phyloP scores from a whole-genome alignment of 768 basidiomycete genomes.

The Mrakia blollopis region DNA sequence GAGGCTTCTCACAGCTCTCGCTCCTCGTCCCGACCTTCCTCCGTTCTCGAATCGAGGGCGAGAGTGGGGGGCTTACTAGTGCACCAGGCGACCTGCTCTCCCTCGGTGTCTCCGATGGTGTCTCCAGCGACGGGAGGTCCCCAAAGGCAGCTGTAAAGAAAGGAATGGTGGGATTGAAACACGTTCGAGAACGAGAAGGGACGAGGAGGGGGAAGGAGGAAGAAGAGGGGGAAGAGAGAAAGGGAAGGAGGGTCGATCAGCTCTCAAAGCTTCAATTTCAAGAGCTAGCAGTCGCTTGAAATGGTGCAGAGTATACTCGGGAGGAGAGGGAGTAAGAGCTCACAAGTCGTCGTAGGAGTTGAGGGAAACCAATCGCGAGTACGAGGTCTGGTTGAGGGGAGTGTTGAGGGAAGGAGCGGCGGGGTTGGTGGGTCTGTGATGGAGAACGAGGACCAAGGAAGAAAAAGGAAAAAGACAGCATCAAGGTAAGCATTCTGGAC shows the following conservation, averaged over 20 bases:
- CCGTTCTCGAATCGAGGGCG: not conserved
- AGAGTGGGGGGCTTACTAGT: constrained; percentile 25
- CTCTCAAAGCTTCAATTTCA: not conserved
- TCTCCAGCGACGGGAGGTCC: constrained; percentile 48
- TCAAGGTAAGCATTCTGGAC: not conserved
- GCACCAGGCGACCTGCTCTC: constrained; percentile 33
- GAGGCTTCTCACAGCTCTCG: not conserved
- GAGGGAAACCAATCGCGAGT: constrained; percentile 23
- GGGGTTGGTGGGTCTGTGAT: constrained; percentile 24
- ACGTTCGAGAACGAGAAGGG: not conserved
- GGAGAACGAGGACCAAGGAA: not conserved
- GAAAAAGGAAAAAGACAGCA: not conserved
- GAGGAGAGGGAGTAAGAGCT: not conserved
- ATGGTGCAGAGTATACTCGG: not conserved
- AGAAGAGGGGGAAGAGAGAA: not conserved
- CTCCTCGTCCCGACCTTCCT: not conserved
- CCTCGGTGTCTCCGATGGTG: constrained; percentile 61
- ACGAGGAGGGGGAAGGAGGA: not conserved
- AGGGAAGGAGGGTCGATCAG: not conserved
- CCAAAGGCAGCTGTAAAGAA: constrained; percentile 22
- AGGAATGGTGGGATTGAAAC: not conserved
- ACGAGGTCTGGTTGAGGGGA: constrained; percentile 25
- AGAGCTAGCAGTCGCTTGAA: not conserved
- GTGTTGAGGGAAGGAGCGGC: constrained; percentile 20
- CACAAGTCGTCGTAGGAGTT: constrained; percentile 32